Percentiles rank a stretch among this genome's conserved stretches.
Conservation (phyloP, 2,329 filamentous ascomycete genomes). For the Xylariomycetidae sp. region DNA sequence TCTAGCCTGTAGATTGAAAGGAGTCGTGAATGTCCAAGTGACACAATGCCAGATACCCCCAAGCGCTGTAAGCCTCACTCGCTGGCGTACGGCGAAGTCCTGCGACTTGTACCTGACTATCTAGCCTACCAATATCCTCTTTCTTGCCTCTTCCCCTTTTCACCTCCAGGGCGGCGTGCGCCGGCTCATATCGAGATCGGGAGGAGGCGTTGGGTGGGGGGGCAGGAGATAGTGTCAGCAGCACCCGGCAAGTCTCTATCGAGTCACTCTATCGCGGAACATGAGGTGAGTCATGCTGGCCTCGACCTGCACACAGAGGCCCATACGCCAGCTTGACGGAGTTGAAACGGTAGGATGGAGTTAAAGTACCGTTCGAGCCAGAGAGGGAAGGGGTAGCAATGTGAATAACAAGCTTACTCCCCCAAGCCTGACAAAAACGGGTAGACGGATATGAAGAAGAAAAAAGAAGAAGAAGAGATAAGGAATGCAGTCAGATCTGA, state of each 20-base stretch:
- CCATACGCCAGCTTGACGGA: slow-evolving; percentile 14
- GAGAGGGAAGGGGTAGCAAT: slow-evolving; percentile 4
- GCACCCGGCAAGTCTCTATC: slow-evolving; percentile 18
- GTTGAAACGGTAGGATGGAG: slow-evolving; percentile 18
- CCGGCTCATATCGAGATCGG: slow-evolving; percentile 24
- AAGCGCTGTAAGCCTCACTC: no score
- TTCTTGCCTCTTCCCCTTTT: slow-evolving; percentile 12
- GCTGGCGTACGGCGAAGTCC: no score
- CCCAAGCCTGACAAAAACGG: no score
- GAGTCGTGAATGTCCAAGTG: no score
- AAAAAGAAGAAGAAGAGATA: no score
- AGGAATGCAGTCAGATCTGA: slow-evolving; percentile 8
- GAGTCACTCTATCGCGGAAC: no score
- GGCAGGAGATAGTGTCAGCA: no score
- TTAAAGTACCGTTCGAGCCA: slow-evolving; percentile 14
- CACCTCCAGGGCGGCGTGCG: slow-evolving; percentile 10
- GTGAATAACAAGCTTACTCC: slow-evolving; percentile 1
- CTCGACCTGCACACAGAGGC: slow-evolving; percentile 5
- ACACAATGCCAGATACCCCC: neutral
- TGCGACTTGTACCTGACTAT: slow-evolving; percentile 6
- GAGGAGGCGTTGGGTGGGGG: slow-evolving; percentile 15
- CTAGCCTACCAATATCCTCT: slow-evolving; percentile 7
- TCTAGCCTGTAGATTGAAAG: no score
- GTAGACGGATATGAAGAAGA: neutral
- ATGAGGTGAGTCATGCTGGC: slow-evolving; percentile 18